Percentiles rank a stretch among this genome's conserved stretches.
Conservation (phyloP, 2,329 filamentous ascomycete species). For the Colletotrichum paranaense region DNA sequence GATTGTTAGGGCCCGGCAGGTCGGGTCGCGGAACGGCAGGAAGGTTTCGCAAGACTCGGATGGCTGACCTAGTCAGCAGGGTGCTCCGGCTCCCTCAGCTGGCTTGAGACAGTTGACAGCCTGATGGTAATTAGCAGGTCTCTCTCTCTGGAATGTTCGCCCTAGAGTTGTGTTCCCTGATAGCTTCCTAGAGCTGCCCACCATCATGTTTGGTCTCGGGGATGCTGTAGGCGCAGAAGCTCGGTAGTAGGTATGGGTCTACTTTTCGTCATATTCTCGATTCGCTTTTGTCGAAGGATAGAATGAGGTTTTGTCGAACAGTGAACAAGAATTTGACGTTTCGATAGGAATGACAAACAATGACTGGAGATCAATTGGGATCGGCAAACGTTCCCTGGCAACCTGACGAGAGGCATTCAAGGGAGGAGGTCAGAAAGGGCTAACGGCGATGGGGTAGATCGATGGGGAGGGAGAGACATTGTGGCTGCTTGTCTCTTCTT, state of each 20-base stretch:
- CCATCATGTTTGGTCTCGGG: neutral
- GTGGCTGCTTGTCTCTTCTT: neutral
- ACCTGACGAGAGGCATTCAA: slow-evolving; percentile 9
- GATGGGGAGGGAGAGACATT: neutral
- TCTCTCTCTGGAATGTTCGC: neutral
- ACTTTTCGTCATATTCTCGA: neutral
- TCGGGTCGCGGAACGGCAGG: slow-evolving; percentile 1
- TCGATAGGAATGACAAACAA: neutral
- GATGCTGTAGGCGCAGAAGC: too few relatives aligned
- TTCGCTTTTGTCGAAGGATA: neutral
- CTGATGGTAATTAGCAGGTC: too few relatives aligned
- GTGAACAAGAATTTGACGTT: neutral
- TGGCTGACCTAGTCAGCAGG: neutral
- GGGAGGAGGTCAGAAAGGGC: neutral
- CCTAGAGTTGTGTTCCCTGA: neutral
- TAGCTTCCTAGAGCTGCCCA: neutral
- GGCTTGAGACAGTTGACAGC: neutral
- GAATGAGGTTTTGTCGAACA: neutral
- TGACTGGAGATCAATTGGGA: neutral
- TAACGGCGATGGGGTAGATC: neutral
- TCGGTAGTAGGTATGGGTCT: neutral
- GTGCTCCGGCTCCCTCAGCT: neutral
- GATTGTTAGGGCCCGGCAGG: slow-evolving; percentile 1
- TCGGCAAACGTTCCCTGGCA: neutral
- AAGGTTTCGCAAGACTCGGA: neutral